Evolutionary conservation across 73 alveolate genomes (phyloP).

Genomic region (Tetrahymena thermophila): DNA sequence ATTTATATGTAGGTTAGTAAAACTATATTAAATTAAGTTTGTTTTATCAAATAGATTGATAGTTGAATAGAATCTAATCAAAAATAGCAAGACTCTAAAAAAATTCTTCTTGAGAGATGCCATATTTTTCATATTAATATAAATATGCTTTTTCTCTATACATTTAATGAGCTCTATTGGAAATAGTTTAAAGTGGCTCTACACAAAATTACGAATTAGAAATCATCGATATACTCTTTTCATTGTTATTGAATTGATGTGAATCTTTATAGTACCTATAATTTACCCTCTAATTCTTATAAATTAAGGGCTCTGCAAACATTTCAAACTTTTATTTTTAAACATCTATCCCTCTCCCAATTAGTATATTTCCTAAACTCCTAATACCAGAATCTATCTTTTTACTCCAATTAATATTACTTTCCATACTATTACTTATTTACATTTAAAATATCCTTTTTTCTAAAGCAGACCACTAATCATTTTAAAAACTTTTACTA

Average conservation of each 20-base stretch:
- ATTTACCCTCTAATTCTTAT: background rate
- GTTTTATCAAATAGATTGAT: background rate
- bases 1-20: no score
- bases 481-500: conserved; percentile 22
- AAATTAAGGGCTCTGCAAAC: background rate
- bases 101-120: conserved; percentile 5
- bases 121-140: conserved; percentile 35
- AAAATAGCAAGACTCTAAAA: conserved; percentile 16
- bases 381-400: conserved; percentile 3
- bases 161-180: conserved; percentile 34
- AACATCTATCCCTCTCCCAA: conserved; percentile 30
- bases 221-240: conserved; percentile 4
- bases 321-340: conserved; percentile 11
- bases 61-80: conserved; percentile 20
- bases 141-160: conserved; percentile 22
- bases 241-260: conserved; percentile 31
- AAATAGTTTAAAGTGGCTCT: conserved; percentile 1
- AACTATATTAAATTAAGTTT: background rate
- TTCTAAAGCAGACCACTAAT: conserved; percentile 34
- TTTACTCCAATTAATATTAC: conserved; percentile 35
- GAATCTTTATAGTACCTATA: conserved; percentile 9
- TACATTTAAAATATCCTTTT: conserved; percentile 21
- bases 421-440: conserved; percentile 11
- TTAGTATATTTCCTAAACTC: background rate
- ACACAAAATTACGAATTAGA: conserved; percentile 11